phyloP scores from a whole-genome alignment of 2,329 filamentous ascomycete genomes.

The Sclerotinia borealis region DNA sequence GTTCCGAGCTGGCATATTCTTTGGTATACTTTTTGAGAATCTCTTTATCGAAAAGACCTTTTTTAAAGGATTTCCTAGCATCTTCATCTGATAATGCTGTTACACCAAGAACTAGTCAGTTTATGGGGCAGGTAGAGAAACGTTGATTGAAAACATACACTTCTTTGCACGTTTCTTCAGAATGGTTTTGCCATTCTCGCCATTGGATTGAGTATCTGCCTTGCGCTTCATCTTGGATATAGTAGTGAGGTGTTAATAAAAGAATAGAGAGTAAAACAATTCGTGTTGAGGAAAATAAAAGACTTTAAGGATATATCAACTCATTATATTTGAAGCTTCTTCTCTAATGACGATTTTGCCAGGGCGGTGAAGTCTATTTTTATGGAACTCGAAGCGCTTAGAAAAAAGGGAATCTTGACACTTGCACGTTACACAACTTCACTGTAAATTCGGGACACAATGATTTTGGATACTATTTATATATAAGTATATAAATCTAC shows the following conservation, averaged over 20 bases:
- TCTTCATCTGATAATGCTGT: constrained; percentile 31
- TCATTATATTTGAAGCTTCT: constrained; percentile 13
- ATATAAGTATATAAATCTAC: neutral
- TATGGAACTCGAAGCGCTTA: neutral
- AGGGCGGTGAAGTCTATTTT: constrained; percentile 7
- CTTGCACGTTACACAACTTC: neutral
- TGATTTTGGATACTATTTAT: neutral
- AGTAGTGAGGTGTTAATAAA: neutral
- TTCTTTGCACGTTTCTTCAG: constrained; percentile 47
- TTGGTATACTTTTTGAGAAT: constrained; percentile 53
- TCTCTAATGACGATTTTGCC: neutral
- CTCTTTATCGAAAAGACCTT: constrained; percentile 56
- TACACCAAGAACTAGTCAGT: constrained; percentile 15
- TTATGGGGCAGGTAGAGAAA: constrained; percentile 10
- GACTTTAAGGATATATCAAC: constrained; percentile 3
- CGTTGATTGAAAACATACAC: constrained; percentile 31
- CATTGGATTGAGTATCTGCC: constrained; percentile 42
- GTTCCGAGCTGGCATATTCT: constrained; percentile 57
- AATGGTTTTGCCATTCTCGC: constrained; percentile 36
- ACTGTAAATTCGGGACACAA: neutral
- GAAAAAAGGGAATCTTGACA: neutral
- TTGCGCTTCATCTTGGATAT: constrained; percentile 52
- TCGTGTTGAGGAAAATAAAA: neutral
- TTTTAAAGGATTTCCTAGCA: constrained; percentile 47
- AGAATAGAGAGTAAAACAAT: neutral